Conservation (phyloP, 345 rosid genomes). For the Ailanthus altissimus region DNA sequence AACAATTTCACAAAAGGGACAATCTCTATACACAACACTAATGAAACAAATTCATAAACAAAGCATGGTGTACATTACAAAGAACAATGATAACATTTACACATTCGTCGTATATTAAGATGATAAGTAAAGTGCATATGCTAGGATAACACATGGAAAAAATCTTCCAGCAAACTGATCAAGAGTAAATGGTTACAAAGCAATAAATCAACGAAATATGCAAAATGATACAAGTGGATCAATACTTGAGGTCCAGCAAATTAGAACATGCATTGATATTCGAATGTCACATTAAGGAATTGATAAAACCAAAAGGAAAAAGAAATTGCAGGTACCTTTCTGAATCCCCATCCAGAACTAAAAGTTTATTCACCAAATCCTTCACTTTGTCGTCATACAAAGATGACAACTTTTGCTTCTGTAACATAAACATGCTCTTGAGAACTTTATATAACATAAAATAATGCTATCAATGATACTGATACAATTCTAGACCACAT, state of each 20-base stretch:
- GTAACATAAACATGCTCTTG: constrained; percentile 33
- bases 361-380: constrained; percentile 72
- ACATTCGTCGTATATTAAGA: not conserved
- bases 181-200: not conserved
- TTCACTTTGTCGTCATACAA: constrained; percentile 69
- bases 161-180: not conserved
- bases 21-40: not conserved
- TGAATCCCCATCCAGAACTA: constrained; percentile 61
- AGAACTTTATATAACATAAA: constrained; percentile 12
- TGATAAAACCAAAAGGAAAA: not conserved
- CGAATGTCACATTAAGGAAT: not conserved
- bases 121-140: not conserved
- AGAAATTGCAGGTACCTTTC: constrained; percentile 45
- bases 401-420: constrained; percentile 66
- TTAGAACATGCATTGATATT: not conserved
- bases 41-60: not conserved
- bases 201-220: not conserved
- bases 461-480: not conserved
- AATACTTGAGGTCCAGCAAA: not conserved
- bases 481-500: not conserved
- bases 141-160: not conserved
- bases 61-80: not conserved
- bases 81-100: not conserved
- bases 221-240: not conserved
- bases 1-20: not conserved